Conservation (phyloP, 176 grass and related monocot genomes). For the Avena eriantha region DNA sequence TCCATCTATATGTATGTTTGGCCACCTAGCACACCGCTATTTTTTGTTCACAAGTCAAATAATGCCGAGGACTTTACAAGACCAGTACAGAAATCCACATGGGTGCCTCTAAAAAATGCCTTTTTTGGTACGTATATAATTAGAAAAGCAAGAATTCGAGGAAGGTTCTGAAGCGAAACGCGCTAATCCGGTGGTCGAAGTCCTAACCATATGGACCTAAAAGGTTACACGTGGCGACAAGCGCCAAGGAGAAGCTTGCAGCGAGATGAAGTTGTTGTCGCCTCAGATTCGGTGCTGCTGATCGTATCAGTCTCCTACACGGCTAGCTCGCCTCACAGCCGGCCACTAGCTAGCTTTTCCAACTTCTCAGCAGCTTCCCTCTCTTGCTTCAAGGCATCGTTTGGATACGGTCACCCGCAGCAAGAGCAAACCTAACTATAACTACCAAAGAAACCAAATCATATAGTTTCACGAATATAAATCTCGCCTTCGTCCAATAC, state of each 20-base stretch:
- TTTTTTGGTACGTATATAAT: no score
- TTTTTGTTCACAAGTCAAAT: conserved; percentile 20
- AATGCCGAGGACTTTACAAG: background rate
- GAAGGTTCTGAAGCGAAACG: conserved; percentile 32
- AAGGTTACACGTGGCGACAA: conserved; percentile 8
- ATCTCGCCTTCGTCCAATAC: background rate
- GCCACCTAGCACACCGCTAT: conserved; percentile 28
- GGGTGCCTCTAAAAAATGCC: conserved; percentile 25
- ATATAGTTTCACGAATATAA: conserved; percentile 44
- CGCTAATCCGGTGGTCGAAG: background rate
- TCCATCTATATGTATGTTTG: conserved; percentile 29
- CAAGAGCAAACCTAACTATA: conserved; percentile 56
- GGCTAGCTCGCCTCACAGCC: conserved; percentile 13
- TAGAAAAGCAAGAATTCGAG: background rate
- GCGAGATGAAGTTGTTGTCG: conserved; percentile 40
- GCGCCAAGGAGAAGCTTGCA: conserved; percentile 43
- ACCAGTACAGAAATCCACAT: background rate
- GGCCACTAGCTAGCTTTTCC: conserved; percentile 1
- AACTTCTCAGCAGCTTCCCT: background rate
- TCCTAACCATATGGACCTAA: conserved; percentile 59
- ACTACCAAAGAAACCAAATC: no score
- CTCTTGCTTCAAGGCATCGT: background rate
- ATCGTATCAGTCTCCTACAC: conserved; percentile 34
- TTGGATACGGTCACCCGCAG: background rate
- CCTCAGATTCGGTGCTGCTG: conserved; percentile 25